Evolutionary conservation across 495 filamentous ascomycete species (phyloP), one percentile per base, ranked within the genome.

Genomic region (Clohesyomyces aquaticus): DNA sequence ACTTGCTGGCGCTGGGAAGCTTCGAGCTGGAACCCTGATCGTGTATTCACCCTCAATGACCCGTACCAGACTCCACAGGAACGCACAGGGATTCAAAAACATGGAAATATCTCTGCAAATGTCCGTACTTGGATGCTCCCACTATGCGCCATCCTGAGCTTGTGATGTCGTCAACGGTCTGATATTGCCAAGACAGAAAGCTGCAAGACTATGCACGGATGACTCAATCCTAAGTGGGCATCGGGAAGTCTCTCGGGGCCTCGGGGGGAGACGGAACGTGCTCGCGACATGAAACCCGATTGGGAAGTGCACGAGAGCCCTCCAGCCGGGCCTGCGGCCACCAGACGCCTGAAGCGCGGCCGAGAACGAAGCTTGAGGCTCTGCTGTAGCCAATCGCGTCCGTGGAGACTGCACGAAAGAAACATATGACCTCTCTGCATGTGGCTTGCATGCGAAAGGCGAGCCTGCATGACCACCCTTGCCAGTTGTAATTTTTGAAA

Each of bases 381-480:
- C 52, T 55, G 52, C 52, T 32, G 4, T 14, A 25, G 21, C 43
- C 22, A 19, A 55, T 41, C 22, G 52, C 52, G 6, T 8, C 11
- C 18, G 49, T 4, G 23, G 8, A 55, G 4, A 27, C 12, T 4
- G 11, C n/a, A n/a, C n/a, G n/a, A n/a, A n/a, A 32, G 11, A 4
- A n/a, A 14, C 52, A 55, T 14, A 4, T 55, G 52, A 55, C 52
- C 29, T 26, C 27, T 55, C 43, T 47, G 43, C 43, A 47, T 47
- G n/a, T 8, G 43, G 32, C 32, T 47, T 23, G 43, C 43, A 47
- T 18, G 43, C n/a, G n/a, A n/a, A 38, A 38, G 32, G 6, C 14
- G 32, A 6, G 14, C 14, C 6, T 6, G 32, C 6, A 38, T 38
- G 6, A 38, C 32, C 32, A 38, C 14, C 32, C 32, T 14, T 38